These are phyloP conservation scores for Bryoerythrophyllum caledonicum DNA, from an alignment of 225 moss, liverwort and hornwort genomes.

Conservation along the genomic window DNA sequence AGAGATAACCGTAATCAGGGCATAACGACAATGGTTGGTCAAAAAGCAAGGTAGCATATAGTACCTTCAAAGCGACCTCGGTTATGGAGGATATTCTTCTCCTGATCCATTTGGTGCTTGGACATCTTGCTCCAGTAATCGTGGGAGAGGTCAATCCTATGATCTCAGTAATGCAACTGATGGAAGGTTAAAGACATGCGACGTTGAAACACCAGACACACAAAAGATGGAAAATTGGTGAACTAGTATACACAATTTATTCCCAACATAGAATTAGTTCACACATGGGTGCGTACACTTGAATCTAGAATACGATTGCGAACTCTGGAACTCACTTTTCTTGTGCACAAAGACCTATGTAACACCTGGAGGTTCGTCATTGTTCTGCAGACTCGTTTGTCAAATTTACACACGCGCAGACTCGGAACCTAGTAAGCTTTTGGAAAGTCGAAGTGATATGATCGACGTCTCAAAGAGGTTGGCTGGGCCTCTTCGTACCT, in stretches of 20 bases:
- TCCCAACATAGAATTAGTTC: not conserved
- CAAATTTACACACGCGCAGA: conserved; percentile 2
- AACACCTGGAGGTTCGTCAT: conserved; percentile 8
- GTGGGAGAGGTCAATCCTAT: not conserved
- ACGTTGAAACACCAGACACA: no score
- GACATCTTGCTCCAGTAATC: not conserved
- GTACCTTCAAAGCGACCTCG: no score
- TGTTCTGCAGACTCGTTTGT: not conserved
- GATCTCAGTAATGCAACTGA: not conserved
- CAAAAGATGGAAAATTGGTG: not conserved
- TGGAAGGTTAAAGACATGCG: no score
- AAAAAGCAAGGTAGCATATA: no score
- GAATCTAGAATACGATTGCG: not conserved
- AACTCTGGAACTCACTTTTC: not conserved
- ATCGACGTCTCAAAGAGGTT: not conserved
- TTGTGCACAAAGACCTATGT: not conserved
- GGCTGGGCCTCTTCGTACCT: not conserved
- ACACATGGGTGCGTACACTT: not conserved
- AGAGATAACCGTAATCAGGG: no score
- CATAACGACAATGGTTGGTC: no score
- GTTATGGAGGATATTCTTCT: no score
- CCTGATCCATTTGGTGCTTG: no score
- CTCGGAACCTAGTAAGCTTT: conserved; percentile 12
- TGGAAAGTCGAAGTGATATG: no score
- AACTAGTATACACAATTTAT: conserved; percentile 9